Evolutionary conservation across 129 eudicot species (phyloP).

Genomic region (Helianthus annuus): DNA sequence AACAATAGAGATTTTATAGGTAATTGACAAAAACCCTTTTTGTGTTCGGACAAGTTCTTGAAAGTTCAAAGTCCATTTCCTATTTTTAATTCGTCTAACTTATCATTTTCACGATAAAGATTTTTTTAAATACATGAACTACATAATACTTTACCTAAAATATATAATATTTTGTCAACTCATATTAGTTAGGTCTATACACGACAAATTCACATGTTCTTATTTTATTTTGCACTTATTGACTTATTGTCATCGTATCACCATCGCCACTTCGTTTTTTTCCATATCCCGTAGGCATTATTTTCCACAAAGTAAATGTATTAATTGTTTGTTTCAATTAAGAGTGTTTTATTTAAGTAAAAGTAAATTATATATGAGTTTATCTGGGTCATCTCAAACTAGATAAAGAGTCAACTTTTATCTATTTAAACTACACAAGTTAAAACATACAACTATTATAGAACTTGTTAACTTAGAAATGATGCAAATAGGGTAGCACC

Average conservation of each 20-base stretch:
- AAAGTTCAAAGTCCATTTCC: neutral
- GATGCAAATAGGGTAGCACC: no score
- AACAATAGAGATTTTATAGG: neutral
- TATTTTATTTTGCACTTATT: no score
- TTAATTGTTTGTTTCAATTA: neutral
- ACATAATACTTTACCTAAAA: neutral
- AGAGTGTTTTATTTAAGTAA: no score
- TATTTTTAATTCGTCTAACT: neutral
- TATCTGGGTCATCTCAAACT: no score
- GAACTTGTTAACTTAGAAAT: no score
- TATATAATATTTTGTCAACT: neutral
- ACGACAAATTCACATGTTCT: neutral
- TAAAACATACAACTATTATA: no score
- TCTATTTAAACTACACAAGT: no score
- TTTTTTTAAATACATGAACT: neutral
- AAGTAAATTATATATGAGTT: no score
- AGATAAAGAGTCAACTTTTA: no score
- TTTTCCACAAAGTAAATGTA: neutral
- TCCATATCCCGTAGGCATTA: neutral
- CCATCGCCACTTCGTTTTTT: constrained; percentile 20
- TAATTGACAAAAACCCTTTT: neutral
- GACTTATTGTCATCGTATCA: neutral
- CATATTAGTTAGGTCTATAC: neutral
- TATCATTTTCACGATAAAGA: neutral
- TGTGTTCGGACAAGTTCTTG: no score